phyloP scores from a whole-genome alignment of 2,329 filamentous ascomycete genomes.

The Lanzia echinophila region DNA sequence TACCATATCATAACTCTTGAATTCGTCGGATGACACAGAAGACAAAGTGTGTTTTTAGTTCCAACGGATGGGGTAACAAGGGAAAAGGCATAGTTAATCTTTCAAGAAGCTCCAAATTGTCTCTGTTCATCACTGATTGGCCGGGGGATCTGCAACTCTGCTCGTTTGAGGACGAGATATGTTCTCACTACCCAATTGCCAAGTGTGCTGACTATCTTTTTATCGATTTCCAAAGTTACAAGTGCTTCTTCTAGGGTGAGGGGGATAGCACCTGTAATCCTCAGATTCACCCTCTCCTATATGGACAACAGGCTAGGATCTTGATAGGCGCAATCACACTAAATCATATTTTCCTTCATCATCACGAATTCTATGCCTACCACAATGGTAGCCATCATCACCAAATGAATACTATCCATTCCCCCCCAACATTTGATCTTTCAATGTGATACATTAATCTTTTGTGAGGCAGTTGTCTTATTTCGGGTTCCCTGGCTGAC shows the following conservation, averaged over 20 bases:
- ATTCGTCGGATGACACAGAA: too few relatives aligned
- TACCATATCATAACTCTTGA: background rate
- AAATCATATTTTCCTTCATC: slow-evolving; percentile 37
- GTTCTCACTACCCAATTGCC: slow-evolving; percentile 45
- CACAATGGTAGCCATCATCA: slow-evolving; percentile 1
- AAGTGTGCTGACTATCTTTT: slow-evolving; percentile 40
- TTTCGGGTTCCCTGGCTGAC: slow-evolving; percentile 8
- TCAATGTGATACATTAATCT: slow-evolving; percentile 5
- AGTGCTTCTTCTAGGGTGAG: slow-evolving; percentile 48
- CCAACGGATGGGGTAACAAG: too few relatives aligned
- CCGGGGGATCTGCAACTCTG: slow-evolving; percentile 46
- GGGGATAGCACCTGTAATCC: slow-evolving; percentile 50
- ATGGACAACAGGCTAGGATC: slow-evolving; percentile 47
- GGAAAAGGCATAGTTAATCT: too few relatives aligned
- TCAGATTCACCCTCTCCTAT: slow-evolving; percentile 42
- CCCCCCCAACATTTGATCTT: slow-evolving; percentile 11
- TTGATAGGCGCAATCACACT: slow-evolving; percentile 44
- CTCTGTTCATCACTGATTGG: slow-evolving; percentile 41
- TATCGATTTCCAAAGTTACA: slow-evolving; percentile 42
- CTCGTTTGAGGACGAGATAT: slow-evolving; percentile 53
- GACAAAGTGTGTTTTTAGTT: too few relatives aligned
- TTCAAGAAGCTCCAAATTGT: too few relatives aligned
- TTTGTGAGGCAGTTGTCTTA: background rate
- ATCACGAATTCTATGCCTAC: slow-evolving; percentile 4
- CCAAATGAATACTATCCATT: slow-evolving; percentile 9